These are phyloP conservation scores for Neurospora sp. DNA, from an alignment of 495 filamentous ascomycete genomes.

Conservation along the genomic window DNA sequence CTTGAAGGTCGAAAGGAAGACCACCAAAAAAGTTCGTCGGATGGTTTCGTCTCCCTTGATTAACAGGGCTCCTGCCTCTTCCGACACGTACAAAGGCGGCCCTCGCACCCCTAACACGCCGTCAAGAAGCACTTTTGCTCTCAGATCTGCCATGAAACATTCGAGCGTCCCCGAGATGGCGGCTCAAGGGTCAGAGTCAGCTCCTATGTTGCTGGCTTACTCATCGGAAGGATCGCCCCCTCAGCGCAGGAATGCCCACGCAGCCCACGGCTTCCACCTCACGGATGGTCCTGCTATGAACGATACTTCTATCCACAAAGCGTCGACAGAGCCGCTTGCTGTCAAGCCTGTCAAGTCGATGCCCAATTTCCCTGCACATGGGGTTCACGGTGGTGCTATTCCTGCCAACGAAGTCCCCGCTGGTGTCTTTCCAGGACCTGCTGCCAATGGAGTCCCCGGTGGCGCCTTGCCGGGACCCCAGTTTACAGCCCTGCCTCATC, in stretches of 20 bases:
- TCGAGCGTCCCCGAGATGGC: not conserved
- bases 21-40: not conserved
- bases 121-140: not conserved
- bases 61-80: not conserved
- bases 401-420: not conserved
- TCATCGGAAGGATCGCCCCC: not conserved
- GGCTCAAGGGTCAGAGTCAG: not conserved
- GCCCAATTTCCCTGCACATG: not conserved
- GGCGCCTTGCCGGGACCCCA: not conserved
- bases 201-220: not conserved
- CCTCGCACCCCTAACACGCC: not conserved
- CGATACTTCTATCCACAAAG: not conserved
- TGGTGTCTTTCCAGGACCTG: not conserved
- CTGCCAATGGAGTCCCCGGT: not conserved
- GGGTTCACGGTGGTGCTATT: not conserved
- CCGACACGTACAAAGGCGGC: not conserved
- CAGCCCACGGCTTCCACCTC: not conserved
- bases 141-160: not conserved
- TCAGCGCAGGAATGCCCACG: not conserved
- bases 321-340: not conserved
- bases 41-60: not conserved
- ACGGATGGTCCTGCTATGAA: not conserved
- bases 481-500: not conserved
- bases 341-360: not conserved
- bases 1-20: conserved; percentile 13